Evolutionary conservation across 1,284 basidiomycete species (phyloP), one percentile per base, ranked within the genome.

Genomic region (Cutaneotrichosporon daszewskae): DNA sequence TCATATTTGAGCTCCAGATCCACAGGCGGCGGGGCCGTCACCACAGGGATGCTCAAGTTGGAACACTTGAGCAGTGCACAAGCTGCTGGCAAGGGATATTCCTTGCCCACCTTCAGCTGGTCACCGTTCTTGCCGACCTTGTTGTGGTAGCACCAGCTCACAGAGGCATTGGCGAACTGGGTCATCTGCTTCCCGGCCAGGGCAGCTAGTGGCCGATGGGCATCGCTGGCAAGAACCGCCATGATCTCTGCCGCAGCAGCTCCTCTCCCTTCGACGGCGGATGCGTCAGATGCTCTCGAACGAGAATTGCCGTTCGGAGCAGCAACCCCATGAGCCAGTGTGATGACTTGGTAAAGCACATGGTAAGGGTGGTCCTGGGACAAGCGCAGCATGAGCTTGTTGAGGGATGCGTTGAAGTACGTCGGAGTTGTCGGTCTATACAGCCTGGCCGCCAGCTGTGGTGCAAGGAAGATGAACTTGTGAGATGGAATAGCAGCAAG

Each of bases 341-440:
- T 86, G 62, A 84, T 88, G 12, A 98, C 79, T 55, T 94, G 88
- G 67, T 92, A 95, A 6, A 96, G 72, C 53, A 82, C 84, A 62
- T 98, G 95, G 71, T 89, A 97, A 0, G 94, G 92, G 64, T 98
- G 95, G 42, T 97, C 88, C 38, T 71, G 69, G 57, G 85, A 86
- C 77, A 98, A 85, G 10, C 85, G 79, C 2, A 79, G 47, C 16
- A 97, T 74, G 16, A 95, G 71, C 1, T 57, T 66, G 45, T 82
- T 80, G 8, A 97, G 74, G 43, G 76, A 79, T 12, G 70, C 59
- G 59, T 91, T 87, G 54, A 82, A 82, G 5, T 58, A 49, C 1
- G 74, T 60, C 8, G 59, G 59, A 1, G 69, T 54, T 16, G 66
- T 52, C 50, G 68, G 78, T n/a, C 54, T 54, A 24, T 81, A 80